Conservation (phyloP, 1,139 yeast genomes). For the Yamadazyma atlantica region DNA sequence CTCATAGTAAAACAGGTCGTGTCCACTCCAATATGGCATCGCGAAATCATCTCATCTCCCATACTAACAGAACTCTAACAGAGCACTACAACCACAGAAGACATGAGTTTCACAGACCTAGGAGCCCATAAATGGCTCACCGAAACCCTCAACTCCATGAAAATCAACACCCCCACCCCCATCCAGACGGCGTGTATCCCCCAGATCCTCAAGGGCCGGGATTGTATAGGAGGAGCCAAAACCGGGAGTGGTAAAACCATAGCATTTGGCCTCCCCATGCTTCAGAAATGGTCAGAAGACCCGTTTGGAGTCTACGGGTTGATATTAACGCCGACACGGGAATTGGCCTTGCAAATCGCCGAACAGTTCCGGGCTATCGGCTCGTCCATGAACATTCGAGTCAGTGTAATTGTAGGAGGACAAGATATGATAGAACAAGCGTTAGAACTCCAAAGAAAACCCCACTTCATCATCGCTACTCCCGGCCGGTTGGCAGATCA, state of each 20-base stretch:
- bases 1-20: too few relatives aligned
- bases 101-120: conserved; percentile 48
- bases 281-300: conserved; percentile 91
- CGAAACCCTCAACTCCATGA: conserved; percentile 80
- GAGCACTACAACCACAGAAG: too few relatives aligned
- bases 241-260: conserved; percentile 98
- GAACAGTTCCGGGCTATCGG: conserved; percentile 96
- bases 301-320: conserved; percentile 92
- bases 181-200: conserved; percentile 92
- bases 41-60: neutral
- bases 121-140: conserved; percentile 87
- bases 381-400: conserved; percentile 79
- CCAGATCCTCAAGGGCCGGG: conserved; percentile 73
- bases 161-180: conserved; percentile 77
- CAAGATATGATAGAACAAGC: conserved; percentile 90
- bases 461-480: conserved; percentile 95
- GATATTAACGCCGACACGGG: conserved; percentile 91
- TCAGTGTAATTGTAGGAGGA: conserved; percentile 88
- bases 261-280: conserved; percentile 96
- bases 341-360: conserved; percentile 92
- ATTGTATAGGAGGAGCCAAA: conserved; percentile 97
- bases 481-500: conserved; percentile 98
- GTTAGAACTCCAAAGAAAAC: conserved; percentile 72
- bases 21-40: too few relatives aligned
- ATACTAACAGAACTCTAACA: too few relatives aligned